phyloP scores from a whole-genome alignment of 108 stramenopile genomes.

The Cylindrotheca closterium region DNA sequence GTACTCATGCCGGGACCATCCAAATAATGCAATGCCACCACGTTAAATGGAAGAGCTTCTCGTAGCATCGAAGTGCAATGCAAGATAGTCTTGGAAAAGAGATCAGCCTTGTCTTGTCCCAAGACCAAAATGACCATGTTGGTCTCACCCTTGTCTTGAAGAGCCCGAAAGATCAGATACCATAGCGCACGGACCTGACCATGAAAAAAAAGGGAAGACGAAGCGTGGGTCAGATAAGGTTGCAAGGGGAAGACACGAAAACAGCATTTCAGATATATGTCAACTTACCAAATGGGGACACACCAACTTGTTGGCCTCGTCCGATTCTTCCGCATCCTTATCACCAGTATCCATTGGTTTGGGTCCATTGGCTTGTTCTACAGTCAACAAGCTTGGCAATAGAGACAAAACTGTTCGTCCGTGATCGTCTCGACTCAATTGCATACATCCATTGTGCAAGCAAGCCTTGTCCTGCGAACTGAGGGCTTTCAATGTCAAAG shows the following conservation, averaged over 20 bases:
- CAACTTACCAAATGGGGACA: background rate
- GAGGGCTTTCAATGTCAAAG: background rate
- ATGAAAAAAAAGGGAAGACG: background rate
- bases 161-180: background rate
- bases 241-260: too few relatives aligned
- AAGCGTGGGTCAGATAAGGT: too few relatives aligned
- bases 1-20: background rate
- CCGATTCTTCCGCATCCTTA: too few relatives aligned
- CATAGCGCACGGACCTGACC: background rate
- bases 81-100: background rate
- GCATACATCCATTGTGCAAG: background rate
- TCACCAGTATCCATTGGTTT: background rate
- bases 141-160: background rate
- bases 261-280: background rate
- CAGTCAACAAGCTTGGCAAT: background rate
- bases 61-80: background rate
- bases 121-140: background rate
- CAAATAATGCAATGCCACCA: background rate
- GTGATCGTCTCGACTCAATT: background rate
- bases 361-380: background rate
- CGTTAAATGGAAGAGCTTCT: background rate
- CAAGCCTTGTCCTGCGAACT: background rate
- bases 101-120: background rate
- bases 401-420: background rate
- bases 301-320: too few relatives aligned